phyloP scores from a whole-genome alignment of 2,329 filamentous ascomycete genomes.

The Aspergillus ochraceoroseus region DNA sequence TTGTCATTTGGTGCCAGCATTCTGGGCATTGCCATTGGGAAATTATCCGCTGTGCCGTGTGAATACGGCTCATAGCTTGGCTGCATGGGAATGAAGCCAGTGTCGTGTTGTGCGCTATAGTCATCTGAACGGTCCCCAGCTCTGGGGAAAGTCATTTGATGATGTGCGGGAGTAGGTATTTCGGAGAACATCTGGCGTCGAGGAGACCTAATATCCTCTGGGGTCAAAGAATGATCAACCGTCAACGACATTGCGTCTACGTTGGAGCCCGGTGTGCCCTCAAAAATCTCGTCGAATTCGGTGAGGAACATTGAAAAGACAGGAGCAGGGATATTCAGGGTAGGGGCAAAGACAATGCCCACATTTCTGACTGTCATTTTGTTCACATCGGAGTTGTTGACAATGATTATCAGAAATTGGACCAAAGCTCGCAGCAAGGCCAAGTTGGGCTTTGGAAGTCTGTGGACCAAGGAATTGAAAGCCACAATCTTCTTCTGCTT shows the following conservation, averaged over 20 bases:
- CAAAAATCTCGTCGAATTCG: conserved; percentile 83
- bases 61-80: conserved; percentile 45
- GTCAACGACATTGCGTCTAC: conserved; percentile 41
- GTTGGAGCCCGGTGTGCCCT: conserved; percentile 53
- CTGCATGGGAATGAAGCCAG: conserved; percentile 50
- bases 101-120: conserved; percentile 39
- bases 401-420: conserved; percentile 83
- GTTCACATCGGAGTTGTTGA: conserved; percentile 83
- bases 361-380: conserved; percentile 99
- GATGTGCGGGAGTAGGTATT: conserved; percentile 60
- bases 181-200: conserved; percentile 63
- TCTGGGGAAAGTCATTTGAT: conserved; percentile 50
- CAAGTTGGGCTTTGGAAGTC: conserved; percentile 73
- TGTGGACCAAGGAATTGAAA: conserved; percentile 72
- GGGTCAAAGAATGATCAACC: conserved; percentile 39
- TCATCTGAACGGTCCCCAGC: conserved; percentile 27
- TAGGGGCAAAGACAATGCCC: conserved; percentile 96
- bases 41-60: conserved; percentile 27
- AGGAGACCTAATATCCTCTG: conserved; percentile 60
- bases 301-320: conserved; percentile 92
- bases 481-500: conserved; percentile 69
- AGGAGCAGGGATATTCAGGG: conserved; percentile 89
- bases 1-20: conserved; percentile 40
- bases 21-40: conserved; percentile 36
- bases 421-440: conserved; percentile 79